phyloP scores from a whole-genome alignment of 1,284 basidiomycete genomes.

The Xerocomus amazonicus region DNA sequence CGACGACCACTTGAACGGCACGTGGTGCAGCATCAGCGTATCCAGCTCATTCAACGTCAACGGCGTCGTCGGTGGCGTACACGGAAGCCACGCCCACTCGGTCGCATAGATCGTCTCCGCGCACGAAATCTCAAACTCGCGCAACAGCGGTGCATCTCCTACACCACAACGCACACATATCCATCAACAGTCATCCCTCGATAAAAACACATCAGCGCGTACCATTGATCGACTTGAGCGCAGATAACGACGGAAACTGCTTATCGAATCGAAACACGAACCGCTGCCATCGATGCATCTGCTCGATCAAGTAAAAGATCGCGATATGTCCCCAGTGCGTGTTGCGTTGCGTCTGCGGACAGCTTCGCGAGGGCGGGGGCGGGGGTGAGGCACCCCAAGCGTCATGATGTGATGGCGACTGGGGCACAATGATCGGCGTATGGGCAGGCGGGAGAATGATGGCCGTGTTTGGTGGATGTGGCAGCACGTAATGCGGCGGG shows the following conservation, averaged over 20 bases:
- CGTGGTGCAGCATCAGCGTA: constrained; percentile 59
- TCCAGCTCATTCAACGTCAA: constrained; percentile 45
- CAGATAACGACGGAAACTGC: constrained; percentile 64
- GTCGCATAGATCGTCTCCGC: constrained; percentile 56
- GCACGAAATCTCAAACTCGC: constrained; percentile 73
- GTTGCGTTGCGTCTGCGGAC: constrained; percentile 38
- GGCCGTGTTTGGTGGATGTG: constrained; percentile 35
- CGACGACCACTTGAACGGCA: constrained; percentile 72
- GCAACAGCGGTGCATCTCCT: constrained; percentile 68
- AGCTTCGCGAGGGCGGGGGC: constrained; percentile 23
- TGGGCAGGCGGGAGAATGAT: constrained; percentile 38
- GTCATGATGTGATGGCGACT: constrained; percentile 35
- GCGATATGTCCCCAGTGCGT: constrained; percentile 75
- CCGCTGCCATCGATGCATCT: constrained; percentile 75
- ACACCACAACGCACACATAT: constrained; percentile 8
- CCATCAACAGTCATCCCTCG: not conserved
- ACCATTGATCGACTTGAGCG: constrained; percentile 68
- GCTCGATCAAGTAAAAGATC: constrained; percentile 69
- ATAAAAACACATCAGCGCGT: constrained; percentile 22
- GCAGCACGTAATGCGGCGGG: constrained; percentile 38
- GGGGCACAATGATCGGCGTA: constrained; percentile 36
- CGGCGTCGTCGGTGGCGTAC: constrained; percentile 37
- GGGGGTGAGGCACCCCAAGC: constrained; percentile 28
- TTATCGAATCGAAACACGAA: constrained; percentile 75
- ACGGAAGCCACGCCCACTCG: constrained; percentile 72